A percentile compares a stretch with the other conserved stretches of the same genome.
These are phyloP conservation scores for Hypsizygus marmoreus DNA, from an alignment of 768 basidiomycete genomes.

Conservation along the genomic window DNA sequence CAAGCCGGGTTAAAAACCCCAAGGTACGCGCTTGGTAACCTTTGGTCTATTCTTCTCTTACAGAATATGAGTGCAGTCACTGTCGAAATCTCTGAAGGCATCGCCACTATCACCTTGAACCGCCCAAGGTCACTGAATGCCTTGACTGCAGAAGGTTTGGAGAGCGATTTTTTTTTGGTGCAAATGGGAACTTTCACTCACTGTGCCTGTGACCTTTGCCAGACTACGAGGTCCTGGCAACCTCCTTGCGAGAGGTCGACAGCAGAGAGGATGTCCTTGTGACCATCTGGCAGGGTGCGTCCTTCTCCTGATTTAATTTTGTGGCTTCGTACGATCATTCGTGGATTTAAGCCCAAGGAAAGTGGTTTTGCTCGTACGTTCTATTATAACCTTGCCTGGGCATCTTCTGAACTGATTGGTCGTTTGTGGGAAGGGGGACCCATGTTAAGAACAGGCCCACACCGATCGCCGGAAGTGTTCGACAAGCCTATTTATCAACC, in stretches of 20 bases:
- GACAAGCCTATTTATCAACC: constrained; percentile 46
- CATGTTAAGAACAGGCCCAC: constrained; percentile 43
- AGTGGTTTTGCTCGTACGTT: constrained; percentile 75
- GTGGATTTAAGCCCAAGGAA: constrained; percentile 51
- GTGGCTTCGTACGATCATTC: background rate
- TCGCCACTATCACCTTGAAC: constrained; percentile 71
- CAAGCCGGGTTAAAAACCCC: no score
- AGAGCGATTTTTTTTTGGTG: no score
- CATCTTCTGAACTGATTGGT: background rate
- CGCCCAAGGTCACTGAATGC: constrained; percentile 63
- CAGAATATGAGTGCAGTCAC: constrained; percentile 43
- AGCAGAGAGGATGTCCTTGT: constrained; percentile 59
- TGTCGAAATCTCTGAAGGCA: constrained; percentile 52
- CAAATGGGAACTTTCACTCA: no score
- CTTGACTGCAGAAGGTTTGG: constrained; percentile 50
- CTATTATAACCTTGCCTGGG: background rate
- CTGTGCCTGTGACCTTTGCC: no score
- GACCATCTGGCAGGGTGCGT: constrained; percentile 69
- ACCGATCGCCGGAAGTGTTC: constrained; percentile 30
- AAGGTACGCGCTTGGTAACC: no score
- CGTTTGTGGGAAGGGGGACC: constrained; percentile 60
- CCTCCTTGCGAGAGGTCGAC: constrained; percentile 59
- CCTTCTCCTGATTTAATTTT: background rate
- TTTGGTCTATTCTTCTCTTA: no score
- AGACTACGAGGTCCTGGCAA: constrained; percentile 69